Conservation (phyloP, 1,139 yeast genomes). For the Saccharomyces hybrid region DNA sequence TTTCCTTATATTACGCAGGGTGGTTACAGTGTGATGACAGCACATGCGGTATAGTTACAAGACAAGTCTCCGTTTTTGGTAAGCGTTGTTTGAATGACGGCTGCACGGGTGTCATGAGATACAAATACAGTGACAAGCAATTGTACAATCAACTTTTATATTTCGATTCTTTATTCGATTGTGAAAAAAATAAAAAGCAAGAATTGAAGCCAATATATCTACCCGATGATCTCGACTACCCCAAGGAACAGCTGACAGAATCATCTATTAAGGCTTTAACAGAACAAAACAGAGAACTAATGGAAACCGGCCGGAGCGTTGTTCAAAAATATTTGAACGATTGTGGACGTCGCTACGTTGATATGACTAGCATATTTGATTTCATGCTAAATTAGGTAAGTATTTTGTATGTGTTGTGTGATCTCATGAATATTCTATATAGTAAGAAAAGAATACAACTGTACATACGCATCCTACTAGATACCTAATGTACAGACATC, state of each 20-base stretch:
- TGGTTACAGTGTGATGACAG: constrained; percentile 81
- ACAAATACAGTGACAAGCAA: constrained; percentile 68
- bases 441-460: background rate
- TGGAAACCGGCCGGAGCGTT: constrained; percentile 51
- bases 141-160: constrained; percentile 83
- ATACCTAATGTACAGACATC: background rate
- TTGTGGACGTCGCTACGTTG: constrained; percentile 88
- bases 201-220: constrained; percentile 44
- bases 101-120: constrained; percentile 82
- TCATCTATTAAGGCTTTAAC: constrained; percentile 66
- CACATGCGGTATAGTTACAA: constrained; percentile 72
- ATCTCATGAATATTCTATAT: background rate
- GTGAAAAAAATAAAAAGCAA: constrained; percentile 62
- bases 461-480: background rate
- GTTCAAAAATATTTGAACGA: constrained; percentile 69
- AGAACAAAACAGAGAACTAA: constrained; percentile 67
- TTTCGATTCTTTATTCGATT: constrained; percentile 71
- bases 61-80: constrained; percentile 88
- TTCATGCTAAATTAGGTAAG: constrained; percentile 31
- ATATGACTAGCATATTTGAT: constrained; percentile 74
- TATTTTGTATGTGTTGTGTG: background rate
- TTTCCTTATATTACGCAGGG: constrained; percentile 74
- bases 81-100: constrained; percentile 60
- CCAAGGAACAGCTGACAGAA: constrained; percentile 38
- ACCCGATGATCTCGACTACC: constrained; percentile 32